Conservation (phyloP, 768 basidiomycete genomes). For the Phylloporus scabripes region DNA sequence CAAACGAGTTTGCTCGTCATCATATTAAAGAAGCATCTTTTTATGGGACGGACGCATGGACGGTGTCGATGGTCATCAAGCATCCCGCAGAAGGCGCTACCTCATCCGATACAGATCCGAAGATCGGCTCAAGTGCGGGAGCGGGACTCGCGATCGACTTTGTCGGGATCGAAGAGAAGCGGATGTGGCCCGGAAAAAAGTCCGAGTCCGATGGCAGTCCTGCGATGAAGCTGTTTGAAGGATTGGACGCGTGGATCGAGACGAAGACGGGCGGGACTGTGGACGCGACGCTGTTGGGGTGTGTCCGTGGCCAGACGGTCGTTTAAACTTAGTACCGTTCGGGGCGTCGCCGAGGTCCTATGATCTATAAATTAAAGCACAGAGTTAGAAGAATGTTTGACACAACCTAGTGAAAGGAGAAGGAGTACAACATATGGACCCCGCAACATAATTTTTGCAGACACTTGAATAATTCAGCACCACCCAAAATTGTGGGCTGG, state of each 20-base stretch:
- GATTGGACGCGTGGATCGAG: slow-evolving; percentile 72
- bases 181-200: slow-evolving; percentile 76
- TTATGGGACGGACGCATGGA: slow-evolving; percentile 70
- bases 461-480: no score
- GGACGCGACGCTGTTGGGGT: slow-evolving; percentile 64
- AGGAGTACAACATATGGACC: no score
- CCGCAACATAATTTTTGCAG: no score
- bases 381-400: not conserved
- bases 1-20: slow-evolving; percentile 69
- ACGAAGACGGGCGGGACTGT: slow-evolving; percentile 56
- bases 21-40: slow-evolving; percentile 91
- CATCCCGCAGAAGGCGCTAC: slow-evolving; percentile 27
- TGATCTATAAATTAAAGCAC: not conserved
- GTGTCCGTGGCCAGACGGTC: slow-evolving; percentile 55
- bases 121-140: not conserved
- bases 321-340: slow-evolving; percentile 36
- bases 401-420: no score
- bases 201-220: slow-evolving; percentile 44
- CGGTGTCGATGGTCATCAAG: slow-evolving; percentile 66
- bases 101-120: not conserved
- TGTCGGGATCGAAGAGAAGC: slow-evolving; percentile 75
- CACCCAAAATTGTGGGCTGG: no score
- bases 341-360: not conserved
- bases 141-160: slow-evolving; percentile 58
- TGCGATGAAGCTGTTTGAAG: slow-evolving; percentile 69